Conservation (phyloP, 805 yeast genomes). For the Ogataea kodamae region DNA sequence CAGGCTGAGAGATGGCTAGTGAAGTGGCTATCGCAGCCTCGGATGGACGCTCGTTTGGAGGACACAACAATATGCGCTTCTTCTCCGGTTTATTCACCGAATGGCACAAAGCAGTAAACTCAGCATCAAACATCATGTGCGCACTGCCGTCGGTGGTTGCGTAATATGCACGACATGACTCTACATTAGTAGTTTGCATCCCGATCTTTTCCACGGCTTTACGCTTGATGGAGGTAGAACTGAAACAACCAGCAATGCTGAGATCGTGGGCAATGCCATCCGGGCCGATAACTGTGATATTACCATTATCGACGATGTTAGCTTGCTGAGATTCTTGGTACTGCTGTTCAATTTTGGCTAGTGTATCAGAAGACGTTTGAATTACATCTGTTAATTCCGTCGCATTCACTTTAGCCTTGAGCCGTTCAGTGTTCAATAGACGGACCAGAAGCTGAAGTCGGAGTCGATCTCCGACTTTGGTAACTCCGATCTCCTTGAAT, state of each 20-base stretch:
- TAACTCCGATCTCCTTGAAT: conserved; percentile 67
- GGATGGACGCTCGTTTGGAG: conserved; percentile 60
- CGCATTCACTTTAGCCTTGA: conserved; percentile 19
- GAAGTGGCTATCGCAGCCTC: conserved; percentile 15
- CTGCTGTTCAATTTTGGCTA: conserved; percentile 17
- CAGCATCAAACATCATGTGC: conserved; percentile 66
- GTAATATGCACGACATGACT: conserved; percentile 55
- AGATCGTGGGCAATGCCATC: conserved; percentile 70
- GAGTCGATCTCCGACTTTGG: conserved; percentile 81
- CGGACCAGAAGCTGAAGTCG: conserved; percentile 59
- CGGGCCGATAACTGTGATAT: conserved; percentile 65
- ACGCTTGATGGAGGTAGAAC: conserved; percentile 72
- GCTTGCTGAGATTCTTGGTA: conserved; percentile 1
- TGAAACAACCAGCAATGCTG: conserved; percentile 74
- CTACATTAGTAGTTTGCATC: conserved; percentile 39
- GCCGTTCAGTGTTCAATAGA: conserved; percentile 37
- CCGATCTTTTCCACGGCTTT: conserved; percentile 61
- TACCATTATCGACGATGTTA: conserved; percentile 6
- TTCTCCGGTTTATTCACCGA: conserved; percentile 69
- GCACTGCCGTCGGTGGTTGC: conserved; percentile 41
- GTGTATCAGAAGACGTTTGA: conserved; percentile 14
- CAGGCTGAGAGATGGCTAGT: conserved; percentile 6
- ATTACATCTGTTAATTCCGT: conserved; percentile 21
- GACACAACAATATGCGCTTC: conserved; percentile 65
- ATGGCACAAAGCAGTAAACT: conserved; percentile 77